Evolutionary conservation across 1,139 yeast species (phyloP), one percentile per base, ranked within the genome.

Genomic region (Hemisphaericaspora lyxosophila): DNA sequence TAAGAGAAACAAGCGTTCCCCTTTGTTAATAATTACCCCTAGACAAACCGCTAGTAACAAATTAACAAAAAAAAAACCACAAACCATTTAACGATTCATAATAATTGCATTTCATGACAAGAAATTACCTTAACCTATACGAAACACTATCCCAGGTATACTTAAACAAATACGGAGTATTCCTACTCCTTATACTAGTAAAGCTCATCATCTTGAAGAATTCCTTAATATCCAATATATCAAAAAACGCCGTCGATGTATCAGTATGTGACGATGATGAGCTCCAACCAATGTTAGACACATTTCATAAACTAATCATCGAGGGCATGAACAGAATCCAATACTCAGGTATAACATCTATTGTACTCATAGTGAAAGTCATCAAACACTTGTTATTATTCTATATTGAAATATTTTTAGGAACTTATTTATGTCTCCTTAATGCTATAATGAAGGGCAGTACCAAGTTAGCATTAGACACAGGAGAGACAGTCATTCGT

Each of bases 361-460:
- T 43, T 4, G 33, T 45, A 11, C 31, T 45, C 11, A 35, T 40
- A n/a, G 32, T 40, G 15, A 40, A 38, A 25, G 82, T 82, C 0
- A 64, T 82, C 11, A 82, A 85, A 48, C 70, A 74, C 33, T 47
- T 89, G 26, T 57, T 86, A 0, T 53, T 78, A 8, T 89, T 92
- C 53, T 67, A 80, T 17, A 61, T 92, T 13, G 89, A 87, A 30
- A 52, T 90, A 45, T 75, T 85, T 36, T 61, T 89, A 7, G 97
- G 97, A 0, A 90, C 97, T 0, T 86, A 85, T 59, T 81, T 86
- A 0, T 92, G 98, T 60, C 65, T 92, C 17, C 59, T 88, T 6
- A 79, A 85, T 0, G 82, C 94, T 5, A 76, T 90, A 0, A 66
- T 89, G 7, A 80, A 78, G 47, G 87, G 92, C 2, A 73, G 87